phyloP scores from a whole-genome alignment of 148 eudicot genomes.

The Camellia japonica region DNA sequence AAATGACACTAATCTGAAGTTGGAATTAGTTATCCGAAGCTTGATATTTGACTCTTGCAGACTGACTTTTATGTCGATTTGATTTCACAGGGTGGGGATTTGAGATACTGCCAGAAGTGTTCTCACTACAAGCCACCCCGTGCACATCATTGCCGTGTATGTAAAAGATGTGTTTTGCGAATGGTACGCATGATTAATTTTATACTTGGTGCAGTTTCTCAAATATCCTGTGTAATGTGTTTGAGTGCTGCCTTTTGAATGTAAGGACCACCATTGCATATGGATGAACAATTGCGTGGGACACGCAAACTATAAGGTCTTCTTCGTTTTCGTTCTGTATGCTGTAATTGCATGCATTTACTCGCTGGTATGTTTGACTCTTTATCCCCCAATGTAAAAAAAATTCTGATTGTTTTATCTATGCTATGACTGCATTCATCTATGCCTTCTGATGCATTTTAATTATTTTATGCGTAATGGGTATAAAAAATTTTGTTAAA shows the following conservation, averaged over 20 bases:
- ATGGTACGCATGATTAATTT: slow-evolving; percentile 59
- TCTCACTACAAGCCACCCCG: slow-evolving; percentile 95
- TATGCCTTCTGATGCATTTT: background rate
- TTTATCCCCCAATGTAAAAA: background rate
- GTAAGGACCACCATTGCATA: slow-evolving; percentile 94
- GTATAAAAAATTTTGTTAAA: background rate
- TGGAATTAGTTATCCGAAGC: background rate
- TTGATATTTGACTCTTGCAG: background rate
- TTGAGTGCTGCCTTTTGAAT: slow-evolving; percentile 37
- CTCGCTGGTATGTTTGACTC: slow-evolving; percentile 65
- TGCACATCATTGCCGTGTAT: slow-evolving; percentile 95
- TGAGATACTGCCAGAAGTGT: slow-evolving; percentile 96
- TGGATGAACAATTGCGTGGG: slow-evolving; percentile 99
- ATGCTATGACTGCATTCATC: background rate
- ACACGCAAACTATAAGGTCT: slow-evolving; percentile 88
- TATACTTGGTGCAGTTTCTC: slow-evolving; percentile 16
- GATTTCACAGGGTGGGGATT: slow-evolving; percentile 77
- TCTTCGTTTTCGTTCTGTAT: slow-evolving; percentile 75
- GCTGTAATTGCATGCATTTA: slow-evolving; percentile 83
- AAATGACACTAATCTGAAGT: background rate
- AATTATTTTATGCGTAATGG: background rate
- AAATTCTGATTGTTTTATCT: background rate
- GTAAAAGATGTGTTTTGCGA: slow-evolving; percentile 85
- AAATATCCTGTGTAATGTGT: slow-evolving; percentile 23
- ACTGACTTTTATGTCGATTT: slow-evolving; percentile 10